Conservation (phyloP, 106 monocot species). For the Cymbidium sinense region DNA sequence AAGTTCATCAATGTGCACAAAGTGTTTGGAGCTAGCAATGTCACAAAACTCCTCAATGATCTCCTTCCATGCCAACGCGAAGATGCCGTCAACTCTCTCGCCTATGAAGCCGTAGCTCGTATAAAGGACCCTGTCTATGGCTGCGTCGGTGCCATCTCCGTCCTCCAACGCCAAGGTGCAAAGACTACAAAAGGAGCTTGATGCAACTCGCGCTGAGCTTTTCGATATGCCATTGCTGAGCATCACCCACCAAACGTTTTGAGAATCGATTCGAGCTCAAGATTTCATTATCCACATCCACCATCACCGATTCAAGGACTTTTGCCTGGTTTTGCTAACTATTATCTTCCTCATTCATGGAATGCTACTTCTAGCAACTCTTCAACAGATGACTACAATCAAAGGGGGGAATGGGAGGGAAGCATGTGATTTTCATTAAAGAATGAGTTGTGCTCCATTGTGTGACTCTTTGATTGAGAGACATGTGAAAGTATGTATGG, state of each 20-base stretch:
- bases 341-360: not conserved
- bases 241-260: not conserved
- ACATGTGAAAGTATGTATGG: too few species aligned
- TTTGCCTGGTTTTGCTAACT: not conserved
- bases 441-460: too few species aligned
- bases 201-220: constrained; percentile 38
- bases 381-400: not conserved
- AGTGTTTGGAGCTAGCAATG: constrained; percentile 63
- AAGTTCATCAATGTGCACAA: constrained; percentile 70
- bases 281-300: not conserved
- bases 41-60: constrained; percentile 56
- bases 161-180: constrained; percentile 50
- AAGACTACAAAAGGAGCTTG: constrained; percentile 48
- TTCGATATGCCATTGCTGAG: constrained; percentile 31
- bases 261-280: not conserved
- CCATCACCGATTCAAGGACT: not conserved
- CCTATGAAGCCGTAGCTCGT: constrained; percentile 58
- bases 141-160: constrained; percentile 56
- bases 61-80: constrained; percentile 54
- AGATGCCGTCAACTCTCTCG: constrained; percentile 63
- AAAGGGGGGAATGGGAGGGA: not conserved
- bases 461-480: too few species aligned
- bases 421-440: not conserved
- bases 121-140: constrained; percentile 60
- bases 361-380: not conserved